Base-by-base conservation (phyloP, 164 flowering plant genomes). In the Vitis vinifera region DNA sequence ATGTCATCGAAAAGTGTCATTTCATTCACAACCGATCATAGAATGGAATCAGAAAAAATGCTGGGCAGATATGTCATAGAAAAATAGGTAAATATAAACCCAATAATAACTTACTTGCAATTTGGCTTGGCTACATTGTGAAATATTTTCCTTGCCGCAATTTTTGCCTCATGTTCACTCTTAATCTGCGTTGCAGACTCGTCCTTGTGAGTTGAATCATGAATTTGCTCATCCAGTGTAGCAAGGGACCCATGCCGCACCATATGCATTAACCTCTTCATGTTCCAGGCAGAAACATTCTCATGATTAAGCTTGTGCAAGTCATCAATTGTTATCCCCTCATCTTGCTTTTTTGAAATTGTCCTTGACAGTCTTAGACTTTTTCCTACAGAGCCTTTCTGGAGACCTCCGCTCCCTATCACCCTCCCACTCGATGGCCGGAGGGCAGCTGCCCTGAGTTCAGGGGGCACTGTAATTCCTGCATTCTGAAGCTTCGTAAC, bases 221-320 rank as follows among this genome's bases (percentile, higher is more conserved):
- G 30, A 8, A 81, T 68, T 50, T 81, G 86, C 79, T 87, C 91
- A 62, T 87, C 91, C 71, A 89, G 71, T 3, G 93, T 89, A 4
- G 86, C 58, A 57, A 89, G 63, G 23, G 75, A 27, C 56, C 93
- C 87, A 59, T 82, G 78, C 47, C 88, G 75, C 3, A 84, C 86
- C 13, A 87, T 76, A 0, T 76, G 86, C 55, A 89, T 81, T 73
- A 89, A 53, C 67, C 89, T 84, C 81, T 87, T 87, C 91, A 89
- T 89, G 29, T 83, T 89, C 93, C 93, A 89, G 12, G 89, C 93
- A 8, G 93, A 89, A 0, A 87, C 75, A 63, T 89, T 89, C 67
- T 84, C 78, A 2, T 72, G 80, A 66, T 81, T 87, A 55, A 89
- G 56, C 70, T 76, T 86, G 48, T 87, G 89, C 77, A 89, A 69